Evolutionary conservation across 495 filamentous ascomycete species (phyloP).

Genomic region (Hypoxylon intermedium): DNA sequence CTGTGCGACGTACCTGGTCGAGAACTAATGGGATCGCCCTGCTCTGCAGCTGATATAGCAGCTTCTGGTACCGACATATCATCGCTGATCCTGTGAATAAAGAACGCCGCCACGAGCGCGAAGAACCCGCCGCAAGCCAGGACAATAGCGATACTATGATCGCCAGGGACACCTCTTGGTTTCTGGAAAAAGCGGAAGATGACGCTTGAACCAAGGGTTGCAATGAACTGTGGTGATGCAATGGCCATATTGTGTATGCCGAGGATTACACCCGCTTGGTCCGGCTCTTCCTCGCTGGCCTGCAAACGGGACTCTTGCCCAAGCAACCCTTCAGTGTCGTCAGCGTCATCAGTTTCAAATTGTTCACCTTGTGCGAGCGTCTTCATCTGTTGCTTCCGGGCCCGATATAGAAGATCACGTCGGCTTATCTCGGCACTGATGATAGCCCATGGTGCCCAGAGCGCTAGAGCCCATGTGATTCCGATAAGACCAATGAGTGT

Average conservation of each 20-base stretch:
- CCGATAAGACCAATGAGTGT: conserved; percentile 79
- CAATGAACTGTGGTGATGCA: conserved; percentile 85
- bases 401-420: conserved; percentile 72
- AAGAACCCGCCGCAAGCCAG: conserved; percentile 79
- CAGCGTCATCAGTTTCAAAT: neutral
- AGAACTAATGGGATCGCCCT: conserved; percentile 44
- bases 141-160: conserved; percentile 86
- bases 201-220: conserved; percentile 77
- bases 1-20: conserved; percentile 42
- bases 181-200: conserved; percentile 86
- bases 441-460: conserved; percentile 92
- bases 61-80: conserved; percentile 48
- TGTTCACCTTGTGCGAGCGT: conserved; percentile 22
- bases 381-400: conserved; percentile 51
- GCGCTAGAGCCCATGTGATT: conserved; percentile 85
- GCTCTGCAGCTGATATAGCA: conserved; percentile 47
- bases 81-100: conserved; percentile 60
- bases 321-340: conserved; percentile 10
- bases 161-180: conserved; percentile 78
- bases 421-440: conserved; percentile 86
- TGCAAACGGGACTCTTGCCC: conserved; percentile 39
- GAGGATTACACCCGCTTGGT: conserved; percentile 87
- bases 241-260: conserved; percentile 94
- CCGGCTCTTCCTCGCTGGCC: conserved; percentile 58
- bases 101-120: conserved; percentile 76